phyloP scores from a whole-genome alignment of 257 asterid genomes.

The Ophiorrhiza pumila region DNA sequence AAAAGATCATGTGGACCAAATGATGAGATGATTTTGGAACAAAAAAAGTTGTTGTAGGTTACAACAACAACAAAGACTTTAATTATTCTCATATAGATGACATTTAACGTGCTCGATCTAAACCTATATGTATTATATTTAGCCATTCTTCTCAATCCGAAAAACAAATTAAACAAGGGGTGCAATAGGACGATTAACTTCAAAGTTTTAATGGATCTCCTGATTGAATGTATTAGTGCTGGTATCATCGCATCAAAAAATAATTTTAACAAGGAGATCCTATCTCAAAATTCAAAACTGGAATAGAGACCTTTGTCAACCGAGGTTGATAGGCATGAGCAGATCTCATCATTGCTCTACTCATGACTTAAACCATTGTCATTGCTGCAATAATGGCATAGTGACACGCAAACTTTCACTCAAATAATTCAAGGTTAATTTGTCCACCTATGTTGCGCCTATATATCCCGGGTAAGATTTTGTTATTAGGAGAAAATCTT shows the following conservation, averaged over 20 bases:
- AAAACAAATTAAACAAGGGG: too few species aligned
- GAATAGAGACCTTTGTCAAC: neutral
- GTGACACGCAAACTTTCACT: slow-evolving; percentile 7
- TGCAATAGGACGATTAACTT: too few species aligned
- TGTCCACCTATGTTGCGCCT: neutral
- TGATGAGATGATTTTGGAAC: neutral
- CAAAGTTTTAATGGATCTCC: too few species aligned
- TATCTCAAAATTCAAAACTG: neutral
- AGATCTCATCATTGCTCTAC: slow-evolving; percentile 8
- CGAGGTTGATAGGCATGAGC: slow-evolving; percentile 10
- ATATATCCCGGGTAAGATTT: neutral
- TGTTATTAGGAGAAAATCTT: neutral
- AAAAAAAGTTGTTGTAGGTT: too few species aligned
- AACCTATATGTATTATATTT: too few species aligned
- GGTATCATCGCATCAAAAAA: too few species aligned
- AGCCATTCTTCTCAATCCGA: too few species aligned
- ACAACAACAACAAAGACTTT: too few species aligned
- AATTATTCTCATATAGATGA: too few species aligned
- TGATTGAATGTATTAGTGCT: too few species aligned
- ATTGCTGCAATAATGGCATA: slow-evolving; percentile 17
- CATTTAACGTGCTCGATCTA: too few species aligned
- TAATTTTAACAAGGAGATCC: neutral
- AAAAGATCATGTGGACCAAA: neutral
- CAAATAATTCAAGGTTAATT: neutral
- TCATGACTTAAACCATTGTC: slow-evolving; percentile 10